A percentile compares a stretch with the other conserved stretches of the same genome.
Conservation (phyloP, 2,329 filamentous ascomycete genomes). For the Hypoxylon sp. region DNA sequence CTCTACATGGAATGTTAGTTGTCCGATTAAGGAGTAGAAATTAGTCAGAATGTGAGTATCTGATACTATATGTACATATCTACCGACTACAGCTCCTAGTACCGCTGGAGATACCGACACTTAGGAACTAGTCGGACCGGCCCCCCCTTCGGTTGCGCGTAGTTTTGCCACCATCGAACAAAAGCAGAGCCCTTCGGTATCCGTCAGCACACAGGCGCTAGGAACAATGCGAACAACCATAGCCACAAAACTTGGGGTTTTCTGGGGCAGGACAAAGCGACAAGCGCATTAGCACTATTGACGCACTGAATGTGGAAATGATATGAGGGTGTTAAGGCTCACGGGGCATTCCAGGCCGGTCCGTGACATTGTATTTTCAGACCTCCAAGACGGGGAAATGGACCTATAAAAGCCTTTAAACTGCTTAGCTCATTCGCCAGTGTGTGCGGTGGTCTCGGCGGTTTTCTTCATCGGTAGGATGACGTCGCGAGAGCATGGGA, state of each 20-base stretch:
- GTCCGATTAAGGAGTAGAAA: no score
- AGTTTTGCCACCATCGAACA: constrained; percentile 26
- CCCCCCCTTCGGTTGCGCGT: neutral
- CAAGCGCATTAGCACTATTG: neutral
- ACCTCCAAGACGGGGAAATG: constrained; percentile 13
- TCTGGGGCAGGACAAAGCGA: constrained; percentile 24
- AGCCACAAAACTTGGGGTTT: constrained; percentile 10
- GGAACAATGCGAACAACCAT: constrained; percentile 18
- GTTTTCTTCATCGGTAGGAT: constrained; percentile 35
- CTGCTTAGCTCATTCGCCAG: constrained; percentile 20
- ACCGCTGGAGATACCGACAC: neutral
- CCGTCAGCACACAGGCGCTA: constrained; percentile 1
- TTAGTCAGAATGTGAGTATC: no score
- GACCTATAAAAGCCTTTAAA: constrained; percentile 13
- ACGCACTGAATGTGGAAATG: constrained; percentile 21
- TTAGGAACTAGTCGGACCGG: constrained; percentile 19
- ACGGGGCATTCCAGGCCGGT: constrained; percentile 32
- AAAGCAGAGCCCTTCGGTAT: neutral
- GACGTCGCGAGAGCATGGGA: constrained; percentile 39
- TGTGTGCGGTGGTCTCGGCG: constrained; percentile 39
- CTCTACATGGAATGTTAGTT: no score
- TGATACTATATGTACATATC: neutral
- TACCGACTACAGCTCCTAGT: neutral
- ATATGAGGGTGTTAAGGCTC: constrained; percentile 20
- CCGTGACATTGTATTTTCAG: constrained; percentile 21